Conservation (phyloP, 768 basidiomycete species). For the Austroboletus festivus region DNA sequence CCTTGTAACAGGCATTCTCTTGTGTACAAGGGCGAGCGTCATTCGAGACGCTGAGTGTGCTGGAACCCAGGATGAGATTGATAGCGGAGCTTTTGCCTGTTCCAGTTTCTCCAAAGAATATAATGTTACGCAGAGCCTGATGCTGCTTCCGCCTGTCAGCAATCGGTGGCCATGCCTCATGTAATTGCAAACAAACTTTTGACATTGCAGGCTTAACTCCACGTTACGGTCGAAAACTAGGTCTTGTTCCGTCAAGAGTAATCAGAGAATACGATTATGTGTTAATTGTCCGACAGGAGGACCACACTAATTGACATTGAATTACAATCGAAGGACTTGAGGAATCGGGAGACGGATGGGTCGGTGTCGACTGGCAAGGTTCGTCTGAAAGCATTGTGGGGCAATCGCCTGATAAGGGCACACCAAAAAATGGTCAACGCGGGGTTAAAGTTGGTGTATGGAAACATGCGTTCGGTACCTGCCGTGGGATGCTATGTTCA, state of each 20-base stretch:
- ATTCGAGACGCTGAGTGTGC: slow-evolving; percentile 4
- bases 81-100: slow-evolving; percentile 28
- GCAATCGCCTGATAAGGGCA: slow-evolving; percentile 5
- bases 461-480: slow-evolving; percentile 11
- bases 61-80: slow-evolving; percentile 20
- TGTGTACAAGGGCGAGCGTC: slow-evolving; percentile 19
- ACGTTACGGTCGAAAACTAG: no score
- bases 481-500: no score
- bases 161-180: neutral
- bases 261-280: neutral
- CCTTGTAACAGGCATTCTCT: neutral
- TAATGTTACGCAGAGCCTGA: slow-evolving; percentile 10
- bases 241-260: no score
- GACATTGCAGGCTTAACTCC: neutral
- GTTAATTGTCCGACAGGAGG: neutral
- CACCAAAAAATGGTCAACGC: neutral
- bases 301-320: neutral
- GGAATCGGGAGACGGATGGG: neutral
- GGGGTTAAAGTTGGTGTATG: slow-evolving; percentile 1
- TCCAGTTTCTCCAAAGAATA: slow-evolving; percentile 26
- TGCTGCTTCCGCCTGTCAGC: neutral
- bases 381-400: slow-evolving; percentile 1
- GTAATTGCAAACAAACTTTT: slow-evolving; percentile 10
- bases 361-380: neutral
- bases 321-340: neutral